A percentile compares a stretch with the other conserved stretches of the same genome.
These are phyloP conservation scores for Botrytis pseudocinerea DNA, from an alignment of 2,329 filamentous ascomycete species.

Conservation along the genomic window DNA sequence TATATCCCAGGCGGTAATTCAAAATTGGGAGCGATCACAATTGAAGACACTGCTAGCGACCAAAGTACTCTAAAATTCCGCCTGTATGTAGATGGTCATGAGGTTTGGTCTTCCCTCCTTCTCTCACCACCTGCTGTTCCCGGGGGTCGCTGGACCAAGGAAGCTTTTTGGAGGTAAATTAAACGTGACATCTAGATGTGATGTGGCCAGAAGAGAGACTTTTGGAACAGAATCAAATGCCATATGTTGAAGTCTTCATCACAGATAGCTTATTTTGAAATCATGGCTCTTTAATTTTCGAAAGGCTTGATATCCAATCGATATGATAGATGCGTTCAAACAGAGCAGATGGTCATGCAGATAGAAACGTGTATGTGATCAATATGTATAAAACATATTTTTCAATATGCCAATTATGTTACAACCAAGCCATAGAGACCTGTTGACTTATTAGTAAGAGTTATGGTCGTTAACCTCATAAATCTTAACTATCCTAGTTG, in stretches of 20 bases:
- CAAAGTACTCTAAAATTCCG: conserved; percentile 77
- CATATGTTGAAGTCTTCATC: not conserved
- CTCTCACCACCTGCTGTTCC: conserved; percentile 47
- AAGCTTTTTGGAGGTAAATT: conserved; percentile 39
- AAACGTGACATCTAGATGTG: not conserved
- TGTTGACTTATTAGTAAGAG: not conserved
- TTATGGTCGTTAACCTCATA: not conserved
- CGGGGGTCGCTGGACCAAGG: conserved; percentile 35
- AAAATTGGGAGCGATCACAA: conserved; percentile 83
- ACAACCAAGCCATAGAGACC: not conserved
- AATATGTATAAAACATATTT: not conserved
- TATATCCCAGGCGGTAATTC: conserved; percentile 83
- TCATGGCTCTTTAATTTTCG: not conserved
- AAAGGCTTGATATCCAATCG: not conserved
- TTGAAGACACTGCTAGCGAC: conserved; percentile 65
- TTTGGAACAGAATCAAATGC: not conserved
- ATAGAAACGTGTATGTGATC: not conserved
- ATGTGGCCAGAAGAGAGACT: not conserved
- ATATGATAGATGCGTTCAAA: not conserved
- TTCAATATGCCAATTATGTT: not conserved
- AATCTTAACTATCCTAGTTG: not conserved
- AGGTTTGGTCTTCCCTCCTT: conserved; percentile 69
- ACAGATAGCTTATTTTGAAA: not conserved
- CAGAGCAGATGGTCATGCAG: not conserved
- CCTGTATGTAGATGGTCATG: conserved; percentile 77